phyloP scores from a whole-genome alignment of 257 asterid genomes.

The Nicotiana attenuata region DNA sequence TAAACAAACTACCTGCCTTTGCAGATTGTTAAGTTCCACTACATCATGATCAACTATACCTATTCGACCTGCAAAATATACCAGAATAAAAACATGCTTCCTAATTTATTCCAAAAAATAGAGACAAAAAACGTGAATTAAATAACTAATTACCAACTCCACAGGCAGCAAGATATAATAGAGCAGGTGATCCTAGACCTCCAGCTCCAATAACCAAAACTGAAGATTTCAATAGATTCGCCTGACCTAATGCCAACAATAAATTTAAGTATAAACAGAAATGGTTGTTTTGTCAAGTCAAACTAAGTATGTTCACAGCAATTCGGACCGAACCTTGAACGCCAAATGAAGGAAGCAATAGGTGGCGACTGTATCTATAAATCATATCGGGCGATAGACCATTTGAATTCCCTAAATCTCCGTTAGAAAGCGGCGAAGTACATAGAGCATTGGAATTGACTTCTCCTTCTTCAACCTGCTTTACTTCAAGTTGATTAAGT shows the following conservation, averaged over 20 bases:
- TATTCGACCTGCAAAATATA: conserved; percentile 56
- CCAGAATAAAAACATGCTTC: not conserved
- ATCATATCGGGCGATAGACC: conserved; percentile 65
- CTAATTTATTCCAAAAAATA: not conserved
- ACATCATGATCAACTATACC: conserved; percentile 98
- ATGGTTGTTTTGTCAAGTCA: not conserved
- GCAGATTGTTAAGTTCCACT: conserved; percentile 95
- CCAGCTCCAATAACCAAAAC: conserved; percentile 96
- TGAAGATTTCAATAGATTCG: conserved; percentile 69
- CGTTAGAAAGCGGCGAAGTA: not conserved
- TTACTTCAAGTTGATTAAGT: conserved; percentile 28
- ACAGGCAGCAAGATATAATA: conserved; percentile 88
- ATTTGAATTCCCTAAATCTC: conserved; percentile 13
- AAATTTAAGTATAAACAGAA: not conserved
- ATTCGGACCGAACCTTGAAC: conserved; percentile 27
- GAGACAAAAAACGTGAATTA: not conserved
- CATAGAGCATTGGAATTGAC: conserved; percentile 17
- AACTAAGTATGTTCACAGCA: not conserved
- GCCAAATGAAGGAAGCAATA: conserved; percentile 89
- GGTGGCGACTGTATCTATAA: conserved; percentile 88
- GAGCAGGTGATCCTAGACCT: conserved; percentile 92
- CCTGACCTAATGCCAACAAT: conserved; percentile 48
- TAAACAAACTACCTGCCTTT: conserved; percentile 60
- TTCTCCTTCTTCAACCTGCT: conserved; percentile 6
- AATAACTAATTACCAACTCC: conserved; percentile 39